Conservation (phyloP, 805 yeast species). For the Wickerhamiella nectarea region DNA sequence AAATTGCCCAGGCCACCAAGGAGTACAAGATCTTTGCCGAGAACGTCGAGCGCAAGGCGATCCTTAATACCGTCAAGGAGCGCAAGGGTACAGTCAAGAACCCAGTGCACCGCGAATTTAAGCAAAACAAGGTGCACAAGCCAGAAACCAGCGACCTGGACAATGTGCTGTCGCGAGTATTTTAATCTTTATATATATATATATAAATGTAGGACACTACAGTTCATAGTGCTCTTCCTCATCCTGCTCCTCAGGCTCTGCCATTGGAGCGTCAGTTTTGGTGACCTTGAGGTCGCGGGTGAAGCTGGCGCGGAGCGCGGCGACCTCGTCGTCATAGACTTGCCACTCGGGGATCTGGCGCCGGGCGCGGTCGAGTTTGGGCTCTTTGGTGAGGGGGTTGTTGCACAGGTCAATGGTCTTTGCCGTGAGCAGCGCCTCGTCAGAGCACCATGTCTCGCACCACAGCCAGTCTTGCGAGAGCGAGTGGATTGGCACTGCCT, state of each 20-base stretch:
- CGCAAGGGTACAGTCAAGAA: slow-evolving; percentile 24
- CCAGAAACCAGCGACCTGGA: slow-evolving; percentile 15
- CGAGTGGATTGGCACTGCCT: slow-evolving; percentile 49
- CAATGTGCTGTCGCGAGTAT: slow-evolving; percentile 18
- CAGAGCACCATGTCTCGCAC: slow-evolving; percentile 90
- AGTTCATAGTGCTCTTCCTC: slow-evolving; percentile 11
- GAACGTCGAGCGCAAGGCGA: slow-evolving; percentile 77
- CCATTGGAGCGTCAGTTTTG: neutral
- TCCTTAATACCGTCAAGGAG: slow-evolving; percentile 51
- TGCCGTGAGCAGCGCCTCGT: slow-evolving; percentile 44
- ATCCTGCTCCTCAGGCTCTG: slow-evolving; percentile 1
- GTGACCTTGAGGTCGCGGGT: neutral
- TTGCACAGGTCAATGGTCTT: slow-evolving; percentile 74
- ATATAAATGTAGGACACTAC: neutral
- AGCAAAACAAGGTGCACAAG: slow-evolving; percentile 46
- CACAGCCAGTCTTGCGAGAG: slow-evolving; percentile 77
- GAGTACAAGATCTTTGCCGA: slow-evolving; percentile 71
- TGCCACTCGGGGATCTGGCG: slow-evolving; percentile 72
- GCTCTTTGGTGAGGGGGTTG: slow-evolving; percentile 70
- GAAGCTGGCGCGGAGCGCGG: slow-evolving; percentile 15
- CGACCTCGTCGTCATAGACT: slow-evolving; percentile 44
- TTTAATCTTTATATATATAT: slow-evolving; percentile 9
- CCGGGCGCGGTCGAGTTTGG: slow-evolving; percentile 59
- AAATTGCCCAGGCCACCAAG: slow-evolving; percentile 76
- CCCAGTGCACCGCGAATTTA: slow-evolving; percentile 41